phyloP scores from a whole-genome alignment of 2,329 filamentous ascomycete species.

The Ophiostoma fasciatum region DNA sequence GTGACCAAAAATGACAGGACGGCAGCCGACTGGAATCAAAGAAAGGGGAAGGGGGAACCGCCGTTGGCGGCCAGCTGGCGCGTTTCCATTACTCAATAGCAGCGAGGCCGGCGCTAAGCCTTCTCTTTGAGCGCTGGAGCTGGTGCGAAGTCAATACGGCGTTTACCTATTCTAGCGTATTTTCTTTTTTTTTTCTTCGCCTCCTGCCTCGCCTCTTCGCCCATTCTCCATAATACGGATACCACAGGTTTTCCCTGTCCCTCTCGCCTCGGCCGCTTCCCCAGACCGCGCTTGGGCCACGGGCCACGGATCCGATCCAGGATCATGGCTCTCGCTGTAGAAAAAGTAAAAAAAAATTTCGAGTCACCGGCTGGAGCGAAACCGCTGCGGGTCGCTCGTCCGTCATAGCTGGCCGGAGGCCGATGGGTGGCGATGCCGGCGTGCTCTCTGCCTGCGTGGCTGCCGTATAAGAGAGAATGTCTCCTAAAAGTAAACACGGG shows the following conservation, averaged over 20 bases:
- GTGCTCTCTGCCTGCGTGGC: not conserved
- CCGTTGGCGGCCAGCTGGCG: no score
- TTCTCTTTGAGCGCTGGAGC: not conserved
- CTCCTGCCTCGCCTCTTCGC: conserved; percentile 4
- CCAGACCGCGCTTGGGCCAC: conserved; percentile 4
- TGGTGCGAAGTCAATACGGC: no score
- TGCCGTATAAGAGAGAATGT: conserved; percentile 1
- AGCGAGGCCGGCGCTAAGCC: no score
- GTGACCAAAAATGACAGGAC: conserved; percentile 3
- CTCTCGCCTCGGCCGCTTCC: conserved; percentile 5
- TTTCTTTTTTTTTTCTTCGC: conserved; percentile 1
- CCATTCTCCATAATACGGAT: conserved; percentile 1
- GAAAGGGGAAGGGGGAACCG: not conserved
- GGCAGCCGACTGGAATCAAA: not conserved
- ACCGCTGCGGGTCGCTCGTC: conserved; percentile 1
- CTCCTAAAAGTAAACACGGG: conserved; percentile 1
- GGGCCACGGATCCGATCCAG: conserved; percentile 2
- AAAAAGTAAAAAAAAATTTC: not conserved
- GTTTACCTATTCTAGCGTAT: not conserved
- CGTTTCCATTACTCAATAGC: conserved; percentile 10
- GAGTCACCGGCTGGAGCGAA: conserved; percentile 3
- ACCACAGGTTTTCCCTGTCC: not conserved
- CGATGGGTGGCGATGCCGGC: conserved; percentile 8
- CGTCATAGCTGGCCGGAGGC: not conserved
- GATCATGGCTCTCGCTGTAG: no score